Base-by-base conservation (phyloP, 495 filamentous ascomycete genomes). In the Neurospora sp. region DNA sequence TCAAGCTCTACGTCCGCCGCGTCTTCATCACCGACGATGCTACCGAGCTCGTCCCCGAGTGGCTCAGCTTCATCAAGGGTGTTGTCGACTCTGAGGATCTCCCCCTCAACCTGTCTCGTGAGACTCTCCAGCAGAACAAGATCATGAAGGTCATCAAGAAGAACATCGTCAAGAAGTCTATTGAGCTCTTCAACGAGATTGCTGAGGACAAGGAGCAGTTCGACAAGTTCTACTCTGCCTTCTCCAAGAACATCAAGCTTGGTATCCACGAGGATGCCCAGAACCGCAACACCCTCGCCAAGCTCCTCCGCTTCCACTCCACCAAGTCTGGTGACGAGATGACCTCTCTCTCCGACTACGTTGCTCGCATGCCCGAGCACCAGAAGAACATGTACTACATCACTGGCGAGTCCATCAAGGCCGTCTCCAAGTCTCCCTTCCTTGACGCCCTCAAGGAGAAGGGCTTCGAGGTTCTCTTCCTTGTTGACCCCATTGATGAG, bases 61-160 rank as follows among this genome's bases (percentile, higher is more conserved):
- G 96, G 96, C 92, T 99, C 81, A 89, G 93, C 87, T 99, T 99
- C 87, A 84, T 99, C 89, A 98, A 98, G 92, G 96, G 96, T 89
- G 96, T 99, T 79, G 96, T 99, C 81, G 96, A 99, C 87, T 99
- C 96, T 76, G 96, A 99, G 89, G 96, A 99, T 86, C 92, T 99
- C 42, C 96, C 96, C 74, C 90, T 99, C 80, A 99, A 99, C 90
- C 85, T 99, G 86, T 98, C 96, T 83, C 96, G 96, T 91, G 96
- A 99, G 90, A 98, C 96, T 74, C 93, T 99, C 70, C 96, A 99
- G 87, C 96, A 98, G 89, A 98, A 98, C 92, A 98, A 98, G 93
- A 99, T 99, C 88, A 97, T 99, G 96, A 99, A 99, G 91, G 96
- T 99, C 81, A 99, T 99, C 90, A 95, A 93, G 89, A 99, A 99